phyloP scores from a whole-genome alignment of 2,329 filamentous ascomycete species.

The Stagonosporopsis vannaccii region DNA sequence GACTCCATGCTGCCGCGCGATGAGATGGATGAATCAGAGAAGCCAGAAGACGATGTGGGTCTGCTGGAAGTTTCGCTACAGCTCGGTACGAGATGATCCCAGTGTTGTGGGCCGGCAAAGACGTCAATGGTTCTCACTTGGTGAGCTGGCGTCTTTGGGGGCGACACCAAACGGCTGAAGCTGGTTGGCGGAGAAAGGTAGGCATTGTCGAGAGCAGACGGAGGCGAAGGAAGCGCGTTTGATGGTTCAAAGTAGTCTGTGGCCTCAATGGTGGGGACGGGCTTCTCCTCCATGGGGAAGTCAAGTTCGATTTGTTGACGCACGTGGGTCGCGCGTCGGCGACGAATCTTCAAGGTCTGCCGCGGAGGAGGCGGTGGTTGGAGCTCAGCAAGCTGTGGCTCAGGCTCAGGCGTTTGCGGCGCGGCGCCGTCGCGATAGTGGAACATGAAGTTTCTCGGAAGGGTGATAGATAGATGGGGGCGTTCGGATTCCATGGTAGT shows the following conservation, averaged over 20 bases:
- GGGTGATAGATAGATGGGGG: slow-evolving; percentile 57
- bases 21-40: slow-evolving; percentile 69
- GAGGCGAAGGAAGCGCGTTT: slow-evolving; percentile 34
- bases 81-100: slow-evolving; percentile 41
- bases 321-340: slow-evolving; percentile 51
- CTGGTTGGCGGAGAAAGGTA: slow-evolving; percentile 53
- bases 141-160: slow-evolving; percentile 58
- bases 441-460: slow-evolving; percentile 60
- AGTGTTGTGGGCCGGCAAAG: slow-evolving; percentile 39
- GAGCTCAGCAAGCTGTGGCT: slow-evolving; percentile 45
- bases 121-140: slow-evolving; percentile 45
- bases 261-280: slow-evolving; percentile 60
- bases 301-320: slow-evolving; percentile 34
- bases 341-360: slow-evolving; percentile 58
- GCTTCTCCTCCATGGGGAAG: slow-evolving; percentile 39
- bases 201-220: slow-evolving; percentile 40
- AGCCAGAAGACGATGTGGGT: slow-evolving; percentile 64
- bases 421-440: slow-evolving; percentile 55
- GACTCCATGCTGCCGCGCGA: slow-evolving; percentile 65
- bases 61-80: slow-evolving; percentile 58
- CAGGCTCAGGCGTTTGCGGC: slow-evolving; percentile 56
- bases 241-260: slow-evolving; percentile 47
- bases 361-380: slow-evolving; percentile 55
- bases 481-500: slow-evolving; percentile 51
- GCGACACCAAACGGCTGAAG: slow-evolving; percentile 52